phyloP scores from a whole-genome alignment of 2,329 filamentous ascomycete species.

The Madurella mycetomatis region DNA sequence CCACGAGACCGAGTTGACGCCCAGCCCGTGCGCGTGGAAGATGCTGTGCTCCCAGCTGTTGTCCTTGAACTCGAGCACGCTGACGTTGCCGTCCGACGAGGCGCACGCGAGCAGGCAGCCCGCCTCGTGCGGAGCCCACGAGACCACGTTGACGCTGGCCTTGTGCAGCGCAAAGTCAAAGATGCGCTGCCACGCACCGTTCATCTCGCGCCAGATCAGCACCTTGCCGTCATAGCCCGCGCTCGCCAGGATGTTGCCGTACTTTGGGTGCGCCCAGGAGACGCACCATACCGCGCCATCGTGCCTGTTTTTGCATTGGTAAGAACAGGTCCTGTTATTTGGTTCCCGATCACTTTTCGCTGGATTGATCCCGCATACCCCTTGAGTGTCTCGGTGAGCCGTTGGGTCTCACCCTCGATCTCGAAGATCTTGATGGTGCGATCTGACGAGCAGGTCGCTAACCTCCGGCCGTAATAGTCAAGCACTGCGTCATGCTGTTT shows the following conservation, averaged over 20 bases:
- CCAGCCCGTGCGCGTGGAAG: constrained; percentile 87
- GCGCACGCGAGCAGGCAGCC: constrained; percentile 94
- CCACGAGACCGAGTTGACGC: constrained; percentile 95
- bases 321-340: constrained; percentile 3
- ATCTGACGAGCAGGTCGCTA: constrained; percentile 96
- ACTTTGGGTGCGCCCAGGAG: constrained; percentile 97
- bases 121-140: constrained; percentile 95
- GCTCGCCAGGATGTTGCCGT: constrained; percentile 94
- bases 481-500: constrained; percentile 90
- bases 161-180: constrained; percentile 93
- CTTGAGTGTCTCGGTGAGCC: constrained; percentile 87
- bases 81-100: constrained; percentile 88
- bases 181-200: constrained; percentile 72
- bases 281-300: constrained; percentile 98
- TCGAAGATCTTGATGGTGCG: constrained; percentile 99
- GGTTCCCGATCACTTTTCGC: background rate
- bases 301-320: constrained; percentile 54
- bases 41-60: constrained; percentile 86
- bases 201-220: constrained; percentile 94
- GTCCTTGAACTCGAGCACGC: constrained; percentile 94
- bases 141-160: constrained; percentile 91
- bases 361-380: constrained; percentile 57
- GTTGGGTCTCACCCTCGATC: constrained; percentile 87
- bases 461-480: constrained; percentile 94
- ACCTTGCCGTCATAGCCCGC: constrained; percentile 97